Evolutionary conservation across 768 basidiomycete species (phyloP), one percentile per base, ranked within the genome.

Genomic region (Lactarius pseudohatsudake): DNA sequence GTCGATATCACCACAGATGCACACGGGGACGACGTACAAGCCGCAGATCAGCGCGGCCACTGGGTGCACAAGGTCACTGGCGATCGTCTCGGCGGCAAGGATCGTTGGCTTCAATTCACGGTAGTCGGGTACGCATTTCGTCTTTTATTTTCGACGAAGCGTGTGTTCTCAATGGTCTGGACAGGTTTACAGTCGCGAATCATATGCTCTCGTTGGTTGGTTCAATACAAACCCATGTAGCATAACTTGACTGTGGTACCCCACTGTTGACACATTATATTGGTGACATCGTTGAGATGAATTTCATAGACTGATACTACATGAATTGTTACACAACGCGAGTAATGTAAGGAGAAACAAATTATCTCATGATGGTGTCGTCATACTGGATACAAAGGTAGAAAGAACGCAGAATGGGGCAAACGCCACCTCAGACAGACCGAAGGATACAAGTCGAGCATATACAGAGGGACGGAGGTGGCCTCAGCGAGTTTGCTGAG

Each of bases 121-220:
- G 92, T 97, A 40, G 87, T 95, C 57, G 94, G 94, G 95, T 92
- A 72, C 64, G 87, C 78, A 13, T 13, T 53, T 62, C 55, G n/a
- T 41, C 28, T 50, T 38, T 0, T 38, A 34, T 22, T 58, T 34
- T 3, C 13, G 59, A 15, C 6, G 16, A 50, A 4, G 26, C 15
- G 7, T 16, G 26, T 10, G 40, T 54, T 55, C 38, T 36, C 26
- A 62, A 32, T 13, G 40, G 57, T 66, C 55, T 26, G 45, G 65
- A 59, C 72, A 97, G 95, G 30, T 75, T 95, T 65, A 94, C 89
- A 16, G 85, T 95, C 40, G 93, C 94, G 38, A 96, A 97, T 73
- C 90, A 96, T 74, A 96, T 96, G 93, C 78, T 97, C 22, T 96
- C 94, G 2, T 78, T 97, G 15, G 82, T 92, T 36, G 94, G 94